Percentiles rank a stretch among this genome's conserved stretches.
Conservation (phyloP, 2,329 filamentous ascomycete genomes). For the Albophoma yamanashiensis region DNA sequence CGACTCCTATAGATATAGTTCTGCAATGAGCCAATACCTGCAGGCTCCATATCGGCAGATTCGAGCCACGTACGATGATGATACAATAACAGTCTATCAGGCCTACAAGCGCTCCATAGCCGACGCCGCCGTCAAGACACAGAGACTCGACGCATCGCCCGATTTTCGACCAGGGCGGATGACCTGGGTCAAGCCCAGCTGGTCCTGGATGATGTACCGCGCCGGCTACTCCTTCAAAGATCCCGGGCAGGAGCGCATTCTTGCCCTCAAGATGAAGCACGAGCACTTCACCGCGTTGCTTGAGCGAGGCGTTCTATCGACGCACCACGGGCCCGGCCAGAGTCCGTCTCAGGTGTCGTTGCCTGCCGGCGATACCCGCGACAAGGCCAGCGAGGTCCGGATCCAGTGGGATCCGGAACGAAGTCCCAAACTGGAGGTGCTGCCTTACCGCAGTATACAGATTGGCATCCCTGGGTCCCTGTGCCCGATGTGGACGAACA, state of each 20-base stretch:
- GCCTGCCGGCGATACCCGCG: conserved; percentile 4
- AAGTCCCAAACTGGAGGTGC: conserved; percentile 27
- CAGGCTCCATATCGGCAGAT: conserved; percentile 34
- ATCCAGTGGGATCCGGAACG: conserved; percentile 57
- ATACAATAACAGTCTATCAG: conserved; percentile 51
- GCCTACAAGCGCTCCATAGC: conserved; percentile 46
- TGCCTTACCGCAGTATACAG: conserved; percentile 47
- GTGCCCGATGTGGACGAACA: conserved; percentile 32
- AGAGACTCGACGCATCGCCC: conserved; percentile 41
- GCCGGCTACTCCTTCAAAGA: conserved; percentile 50
- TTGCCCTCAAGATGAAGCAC: conserved; percentile 45
- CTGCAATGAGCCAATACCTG: not conserved
- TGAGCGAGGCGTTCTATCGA: conserved; percentile 20
- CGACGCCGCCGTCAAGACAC: conserved; percentile 34
- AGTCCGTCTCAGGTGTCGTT: not conserved
- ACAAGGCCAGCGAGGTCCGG: conserved; percentile 28
- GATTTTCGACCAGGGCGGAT: conserved; percentile 43
- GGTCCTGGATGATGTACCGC: conserved; percentile 55
- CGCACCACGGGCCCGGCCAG: conserved; percentile 6
- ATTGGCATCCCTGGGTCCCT: conserved; percentile 43
- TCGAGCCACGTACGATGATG: conserved; percentile 35
- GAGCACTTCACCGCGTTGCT: conserved; percentile 38
- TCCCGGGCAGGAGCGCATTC: conserved; percentile 38
- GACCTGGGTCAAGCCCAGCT: conserved; percentile 57
- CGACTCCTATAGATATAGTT: no score